Evolutionary conservation across 164 flowering plant genomes (phyloP), one percentile per base, ranked within the genome.

Genomic region (Umbilicus rupestris): DNA sequence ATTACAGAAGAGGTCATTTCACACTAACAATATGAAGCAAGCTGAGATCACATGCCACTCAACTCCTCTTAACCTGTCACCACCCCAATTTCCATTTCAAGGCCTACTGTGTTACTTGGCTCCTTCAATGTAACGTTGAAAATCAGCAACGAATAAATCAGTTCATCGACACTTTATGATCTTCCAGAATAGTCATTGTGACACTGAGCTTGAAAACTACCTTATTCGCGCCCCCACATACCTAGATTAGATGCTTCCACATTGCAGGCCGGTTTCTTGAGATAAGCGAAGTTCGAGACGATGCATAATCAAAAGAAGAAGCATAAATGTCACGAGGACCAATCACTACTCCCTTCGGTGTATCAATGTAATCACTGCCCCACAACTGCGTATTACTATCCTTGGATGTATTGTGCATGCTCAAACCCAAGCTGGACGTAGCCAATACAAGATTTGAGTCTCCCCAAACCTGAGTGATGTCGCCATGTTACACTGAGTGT

Each of bases 401-500:
- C 62, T 74, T 83, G 58, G 68, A 63, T 19, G 87, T 66, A 71
- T 91, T 93, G 74, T 86, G 91, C 7, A 86, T 90, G 77, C 76
- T 85, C 46, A 95, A 69, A 19, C 99, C 97, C 62, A 76, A 69
- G 15, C 89, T 89, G 74, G 80, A 74, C 14, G 85, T 78, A 46
- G 85, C 96, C 94, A 92, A 90, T 62, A 92, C 97, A 52, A 77
- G 63, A 69, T 76, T 73, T 66, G 99, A 87, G 66, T 84, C 82
- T 33, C 99, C 99, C 99, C 99, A 95, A 42, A 95, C 99, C 78
- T 95, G 97, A 41, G 96, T 87, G 24, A 95, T 78, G 69, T 85
- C 85, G 20, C 83, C 78, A 72, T 74, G 62, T 81, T 75, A 55
- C 57, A 59, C 74, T 89, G 91, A 52, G 88, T 75, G 69, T 75